Evolutionary conservation across 1,139 yeast genomes (phyloP).

Genomic region (Candida sp.): DNA sequence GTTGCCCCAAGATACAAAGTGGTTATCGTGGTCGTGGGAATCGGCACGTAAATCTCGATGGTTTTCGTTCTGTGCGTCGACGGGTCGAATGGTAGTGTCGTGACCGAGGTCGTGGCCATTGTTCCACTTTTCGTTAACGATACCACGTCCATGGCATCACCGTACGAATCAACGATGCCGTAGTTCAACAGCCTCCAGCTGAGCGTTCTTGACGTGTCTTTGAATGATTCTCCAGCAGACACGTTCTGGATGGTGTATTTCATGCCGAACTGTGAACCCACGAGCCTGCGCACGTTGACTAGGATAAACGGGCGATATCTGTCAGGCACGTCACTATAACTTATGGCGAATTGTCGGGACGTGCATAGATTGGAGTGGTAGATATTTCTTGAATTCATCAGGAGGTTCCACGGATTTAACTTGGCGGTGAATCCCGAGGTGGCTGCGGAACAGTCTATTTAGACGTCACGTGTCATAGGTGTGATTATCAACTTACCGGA

Average conservation of each 20-base stretch:
- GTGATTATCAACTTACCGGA: slow-evolving; percentile 90
- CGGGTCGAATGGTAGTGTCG: slow-evolving; percentile 19
- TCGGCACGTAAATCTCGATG: slow-evolving; percentile 20
- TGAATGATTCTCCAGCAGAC: background rate
- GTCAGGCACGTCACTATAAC: slow-evolving; percentile 25
- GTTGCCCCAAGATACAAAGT: slow-evolving; percentile 9
- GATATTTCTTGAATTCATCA: slow-evolving; percentile 15
- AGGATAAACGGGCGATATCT: slow-evolving; percentile 29
- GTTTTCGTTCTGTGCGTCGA: slow-evolving; percentile 19
- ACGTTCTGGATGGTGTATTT: background rate
- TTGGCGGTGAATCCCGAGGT: slow-evolving; percentile 21
- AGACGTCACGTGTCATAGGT: slow-evolving; percentile 86
- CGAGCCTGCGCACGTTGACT: background rate
- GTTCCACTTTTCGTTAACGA: background rate
- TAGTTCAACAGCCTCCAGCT: background rate
- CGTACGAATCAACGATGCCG: background rate
- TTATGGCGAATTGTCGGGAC: slow-evolving; percentile 11
- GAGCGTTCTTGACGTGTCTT: background rate
- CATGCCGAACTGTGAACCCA: background rate
- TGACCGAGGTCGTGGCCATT: slow-evolving; percentile 16
- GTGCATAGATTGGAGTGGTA: slow-evolving; percentile 17
- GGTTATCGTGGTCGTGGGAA: slow-evolving; percentile 17
- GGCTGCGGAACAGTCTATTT: slow-evolving; percentile 27
- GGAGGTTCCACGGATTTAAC: slow-evolving; percentile 23
- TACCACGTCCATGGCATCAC: background rate